Evolutionary conservation across 441 rosid species (phyloP).

Genomic region (Pelargonium australe): DNA sequence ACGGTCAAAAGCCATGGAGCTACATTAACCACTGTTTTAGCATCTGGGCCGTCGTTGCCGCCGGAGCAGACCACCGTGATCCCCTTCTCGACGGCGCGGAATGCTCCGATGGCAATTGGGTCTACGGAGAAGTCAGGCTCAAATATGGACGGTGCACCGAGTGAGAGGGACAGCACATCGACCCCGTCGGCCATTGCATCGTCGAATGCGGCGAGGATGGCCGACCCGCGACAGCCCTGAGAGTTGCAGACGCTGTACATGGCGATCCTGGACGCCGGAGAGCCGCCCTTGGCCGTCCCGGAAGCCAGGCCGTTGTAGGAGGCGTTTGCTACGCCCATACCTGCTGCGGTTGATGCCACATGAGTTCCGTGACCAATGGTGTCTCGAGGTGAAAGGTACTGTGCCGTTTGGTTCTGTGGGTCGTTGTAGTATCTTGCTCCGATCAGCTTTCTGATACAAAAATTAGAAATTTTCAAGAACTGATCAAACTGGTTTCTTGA

Average conservation of each 20-base stretch:
- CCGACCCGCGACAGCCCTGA: constrained; percentile 42
- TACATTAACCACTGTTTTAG: constrained; percentile 43
- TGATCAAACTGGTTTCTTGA: too few species aligned
- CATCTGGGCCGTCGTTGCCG: constrained; percentile 61
- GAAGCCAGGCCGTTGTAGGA: constrained; percentile 56
- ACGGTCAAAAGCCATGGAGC: constrained; percentile 88
- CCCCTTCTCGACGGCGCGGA: constrained; percentile 64
- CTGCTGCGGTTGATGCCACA: constrained; percentile 49
- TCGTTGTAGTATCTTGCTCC: constrained; percentile 49
- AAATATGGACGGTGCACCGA: constrained; percentile 35
- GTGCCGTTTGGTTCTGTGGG: constrained; percentile 16
- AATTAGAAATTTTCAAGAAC: too few species aligned
- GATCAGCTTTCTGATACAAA: constrained; percentile 42
- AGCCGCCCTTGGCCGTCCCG: constrained; percentile 53
- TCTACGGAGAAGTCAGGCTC: constrained; percentile 34
- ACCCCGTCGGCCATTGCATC: constrained; percentile 52
- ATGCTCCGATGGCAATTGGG: constrained; percentile 74
- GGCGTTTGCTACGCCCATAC: constrained; percentile 37
- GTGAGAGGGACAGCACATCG: constrained; percentile 58
- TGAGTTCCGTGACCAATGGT: constrained; percentile 52
- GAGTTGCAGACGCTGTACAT: constrained; percentile 42
- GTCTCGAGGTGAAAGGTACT: constrained; percentile 38
- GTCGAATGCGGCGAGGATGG: constrained; percentile 52
- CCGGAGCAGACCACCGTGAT: constrained; percentile 76
- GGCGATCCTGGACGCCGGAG: constrained; percentile 44